Evolutionary conservation across 164 flowering plant species (phyloP).

Genomic region (Stephania japonica): DNA sequence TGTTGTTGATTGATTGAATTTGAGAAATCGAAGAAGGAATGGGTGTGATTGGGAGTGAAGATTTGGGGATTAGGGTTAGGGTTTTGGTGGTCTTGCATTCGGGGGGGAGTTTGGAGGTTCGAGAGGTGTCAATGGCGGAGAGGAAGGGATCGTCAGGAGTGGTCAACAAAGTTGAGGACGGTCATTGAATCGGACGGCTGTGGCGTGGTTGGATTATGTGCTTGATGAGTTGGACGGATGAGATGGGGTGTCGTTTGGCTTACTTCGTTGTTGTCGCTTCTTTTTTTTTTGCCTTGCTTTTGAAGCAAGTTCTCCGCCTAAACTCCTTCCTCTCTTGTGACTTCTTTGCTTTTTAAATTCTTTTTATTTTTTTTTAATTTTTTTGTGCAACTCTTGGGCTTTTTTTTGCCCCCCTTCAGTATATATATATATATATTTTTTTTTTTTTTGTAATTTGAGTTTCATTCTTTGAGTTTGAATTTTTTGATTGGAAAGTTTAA

Average conservation of each 20-base stretch:
- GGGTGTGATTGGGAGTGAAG: background rate
- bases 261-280: background rate
- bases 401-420: too few species aligned
- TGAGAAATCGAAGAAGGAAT: background rate
- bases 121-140: constrained; percentile 19
- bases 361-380: too few species aligned
- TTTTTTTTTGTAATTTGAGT: too few species aligned
- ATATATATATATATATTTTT: too few species aligned
- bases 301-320: background rate
- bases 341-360: too few species aligned
- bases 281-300: background rate
- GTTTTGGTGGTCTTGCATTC: constrained; percentile 18
- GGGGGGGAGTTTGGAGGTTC: constrained; percentile 9
- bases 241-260: background rate
- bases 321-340: too few species aligned
- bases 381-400: too few species aligned
- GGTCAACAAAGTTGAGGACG: background rate
- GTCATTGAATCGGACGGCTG: constrained; percentile 8
- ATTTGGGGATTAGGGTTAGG: constrained; percentile 26
- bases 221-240: background rate
- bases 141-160: constrained; percentile 7
- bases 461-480: too few species aligned
- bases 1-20: background rate
- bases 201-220: background rate
- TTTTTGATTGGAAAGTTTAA: too few species aligned